These are phyloP conservation scores for Sporobolomyces pararoseus DNA, from an alignment of 768 basidiomycete species.

Conservation along the genomic window DNA sequence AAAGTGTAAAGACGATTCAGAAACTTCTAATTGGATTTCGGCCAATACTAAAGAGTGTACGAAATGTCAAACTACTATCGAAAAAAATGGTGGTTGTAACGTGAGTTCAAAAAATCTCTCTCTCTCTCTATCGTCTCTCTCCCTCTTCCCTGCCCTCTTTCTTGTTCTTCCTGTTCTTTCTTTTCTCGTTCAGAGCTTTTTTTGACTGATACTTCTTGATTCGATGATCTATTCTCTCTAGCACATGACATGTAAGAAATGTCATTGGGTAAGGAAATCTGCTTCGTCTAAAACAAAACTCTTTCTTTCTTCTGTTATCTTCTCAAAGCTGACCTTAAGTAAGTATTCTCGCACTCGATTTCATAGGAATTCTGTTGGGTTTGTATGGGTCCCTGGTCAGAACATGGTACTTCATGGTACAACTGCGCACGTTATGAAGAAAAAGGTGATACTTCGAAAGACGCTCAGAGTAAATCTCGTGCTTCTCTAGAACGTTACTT, in stretches of 20 bases:
- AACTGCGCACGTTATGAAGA: slow-evolving; percentile 97
- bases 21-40: slow-evolving; percentile 99
- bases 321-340: neutral
- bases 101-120: slow-evolving; percentile 54
- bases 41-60: slow-evolving; percentile 98
- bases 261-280: slow-evolving; percentile 73
- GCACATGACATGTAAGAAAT: slow-evolving; percentile 99
- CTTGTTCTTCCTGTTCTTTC: too few relatives aligned
- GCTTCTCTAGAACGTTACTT: slow-evolving; percentile 92
- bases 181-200: too few relatives aligned
- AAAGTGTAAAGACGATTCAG: slow-evolving; percentile 95
- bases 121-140: neutral
- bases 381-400: slow-evolving; percentile 98
- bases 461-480: slow-evolving; percentile 82
- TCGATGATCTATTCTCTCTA: too few relatives aligned
- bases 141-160: too few relatives aligned
- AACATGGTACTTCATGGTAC: slow-evolving; percentile 96
- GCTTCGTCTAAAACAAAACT: too few relatives aligned
- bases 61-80: slow-evolving; percentile 94
- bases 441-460: slow-evolving; percentile 82
- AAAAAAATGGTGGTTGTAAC: slow-evolving; percentile 99
- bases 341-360: neutral
- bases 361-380: slow-evolving; percentile 83
- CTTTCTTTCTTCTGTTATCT: neutral
- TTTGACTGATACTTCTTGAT: too few relatives aligned